phyloP scores from a whole-genome alignment of 352 stramenopile species.

The Pythium brachiatum region DNA sequence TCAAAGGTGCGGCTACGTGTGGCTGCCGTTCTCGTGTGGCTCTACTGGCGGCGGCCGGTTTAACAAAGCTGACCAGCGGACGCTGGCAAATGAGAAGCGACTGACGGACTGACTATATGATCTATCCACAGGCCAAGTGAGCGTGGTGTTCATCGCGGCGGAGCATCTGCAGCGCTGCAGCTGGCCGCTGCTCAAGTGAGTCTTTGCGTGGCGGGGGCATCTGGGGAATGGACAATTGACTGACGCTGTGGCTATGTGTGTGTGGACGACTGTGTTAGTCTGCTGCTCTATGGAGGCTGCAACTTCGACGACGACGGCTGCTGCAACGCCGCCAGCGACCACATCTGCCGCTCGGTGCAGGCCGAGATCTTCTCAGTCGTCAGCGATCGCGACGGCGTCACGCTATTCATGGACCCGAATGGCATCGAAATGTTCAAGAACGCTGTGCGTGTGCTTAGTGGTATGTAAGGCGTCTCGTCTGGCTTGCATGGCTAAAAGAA shows the following conservation, averaged over 20 bases:
- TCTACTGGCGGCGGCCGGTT: neutral
- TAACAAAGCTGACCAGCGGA: neutral
- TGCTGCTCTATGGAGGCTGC: slow-evolving; percentile 81
- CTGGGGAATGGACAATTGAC: neutral
- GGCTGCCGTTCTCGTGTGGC: neutral
- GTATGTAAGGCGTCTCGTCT: neutral
- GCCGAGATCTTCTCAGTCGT: slow-evolving; percentile 86
- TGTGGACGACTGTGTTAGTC: slow-evolving; percentile 30
- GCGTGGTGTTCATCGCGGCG: slow-evolving; percentile 73
- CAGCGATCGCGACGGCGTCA: slow-evolving; percentile 69
- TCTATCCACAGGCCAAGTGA: slow-evolving; percentile 52
- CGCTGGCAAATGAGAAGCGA: neutral
- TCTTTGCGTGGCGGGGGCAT: slow-evolving; percentile 12
- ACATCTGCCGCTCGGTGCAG: slow-evolving; percentile 75
- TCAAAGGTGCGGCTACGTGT: slow-evolving; percentile 47
- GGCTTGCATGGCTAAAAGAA: too few relatives aligned
- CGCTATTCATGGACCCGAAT: slow-evolving; percentile 82
- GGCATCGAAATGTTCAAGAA: slow-evolving; percentile 79
- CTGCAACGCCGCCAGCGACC: slow-evolving; percentile 39
- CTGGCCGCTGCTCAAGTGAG: slow-evolving; percentile 82
- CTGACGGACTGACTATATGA: neutral
- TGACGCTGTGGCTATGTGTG: neutral
- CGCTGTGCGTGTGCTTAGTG: slow-evolving; percentile 38
- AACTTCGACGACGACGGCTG: slow-evolving; percentile 73
- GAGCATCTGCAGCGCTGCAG: slow-evolving; percentile 68